These are phyloP conservation scores for Paraconiothyrium brasiliense DNA, from an alignment of 2,329 filamentous ascomycete species.

Conservation along the genomic window DNA sequence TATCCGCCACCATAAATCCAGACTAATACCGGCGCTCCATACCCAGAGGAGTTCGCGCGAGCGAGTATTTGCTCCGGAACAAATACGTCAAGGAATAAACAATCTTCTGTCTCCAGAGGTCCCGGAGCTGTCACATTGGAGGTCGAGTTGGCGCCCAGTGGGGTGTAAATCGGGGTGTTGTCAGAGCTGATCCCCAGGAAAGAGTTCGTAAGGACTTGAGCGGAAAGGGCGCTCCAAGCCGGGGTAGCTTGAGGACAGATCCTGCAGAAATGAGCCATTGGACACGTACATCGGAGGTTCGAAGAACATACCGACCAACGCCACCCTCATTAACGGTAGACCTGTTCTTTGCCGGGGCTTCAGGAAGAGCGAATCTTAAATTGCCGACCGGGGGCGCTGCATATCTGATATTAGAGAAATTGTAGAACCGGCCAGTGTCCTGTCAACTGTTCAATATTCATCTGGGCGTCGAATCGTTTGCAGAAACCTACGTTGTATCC, in stretches of 20 bases:
- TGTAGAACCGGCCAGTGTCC: conserved; percentile 58
- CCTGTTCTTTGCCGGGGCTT: conserved; percentile 54
- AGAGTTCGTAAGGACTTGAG: conserved; percentile 44
- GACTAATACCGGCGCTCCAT: conserved; percentile 56
- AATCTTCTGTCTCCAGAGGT: conserved; percentile 56
- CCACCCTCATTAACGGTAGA: conserved; percentile 57
- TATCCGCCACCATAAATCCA: conserved; percentile 64
- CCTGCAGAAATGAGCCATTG: conserved; percentile 21
- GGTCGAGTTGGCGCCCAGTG: conserved; percentile 38
- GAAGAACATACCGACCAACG: conserved; percentile 39
- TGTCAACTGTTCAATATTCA: conserved; percentile 22
- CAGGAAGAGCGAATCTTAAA: conserved; percentile 61
- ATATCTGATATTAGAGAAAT: conserved; percentile 67
- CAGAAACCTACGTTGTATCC: conserved; percentile 53
- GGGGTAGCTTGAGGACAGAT: conserved; percentile 51
- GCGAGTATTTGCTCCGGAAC: conserved; percentile 54
- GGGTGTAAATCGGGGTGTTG: conserved; percentile 34
- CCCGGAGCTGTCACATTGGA: conserved; percentile 32
- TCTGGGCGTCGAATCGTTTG: background rate
- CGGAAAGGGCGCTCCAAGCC: conserved; percentile 54
- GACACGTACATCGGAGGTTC: background rate
- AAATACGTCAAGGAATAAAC: conserved; percentile 59
- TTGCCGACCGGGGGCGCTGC: conserved; percentile 63
- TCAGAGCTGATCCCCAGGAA: conserved; percentile 43
- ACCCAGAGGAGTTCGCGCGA: conserved; percentile 41